phyloP scores from a whole-genome alignment of 331 rosid genomes.

The Quercus phellos region DNA sequence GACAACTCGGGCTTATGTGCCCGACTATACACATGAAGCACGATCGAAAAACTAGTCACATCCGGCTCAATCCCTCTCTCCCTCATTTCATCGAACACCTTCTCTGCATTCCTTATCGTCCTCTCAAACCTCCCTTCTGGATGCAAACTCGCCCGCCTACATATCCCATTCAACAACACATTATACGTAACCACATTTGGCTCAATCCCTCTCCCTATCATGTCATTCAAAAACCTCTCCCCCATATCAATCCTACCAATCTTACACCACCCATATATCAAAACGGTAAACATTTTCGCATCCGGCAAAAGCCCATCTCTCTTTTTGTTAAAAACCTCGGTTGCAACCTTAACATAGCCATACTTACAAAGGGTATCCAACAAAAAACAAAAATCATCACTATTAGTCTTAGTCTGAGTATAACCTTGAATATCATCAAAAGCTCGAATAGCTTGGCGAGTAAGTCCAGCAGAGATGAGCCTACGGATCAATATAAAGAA shows the following conservation, averaged over 20 bases:
- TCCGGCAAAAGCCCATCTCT: conserved; percentile 38
- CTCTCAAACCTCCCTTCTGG: conserved; percentile 71
- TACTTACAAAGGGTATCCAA: conserved; percentile 78
- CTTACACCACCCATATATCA: conserved; percentile 84
- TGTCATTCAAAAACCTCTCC: conserved; percentile 51
- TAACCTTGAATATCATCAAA: conserved; percentile 55
- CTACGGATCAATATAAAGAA: conserved; percentile 63
- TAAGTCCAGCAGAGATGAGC: conserved; percentile 58
- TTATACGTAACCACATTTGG: conserved; percentile 75
- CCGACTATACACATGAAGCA: conserved; percentile 82
- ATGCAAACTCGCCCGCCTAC: conserved; percentile 70
- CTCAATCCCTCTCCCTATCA: conserved; percentile 56
- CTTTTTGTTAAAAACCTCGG: conserved; percentile 52
- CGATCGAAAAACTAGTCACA: conserved; percentile 76
- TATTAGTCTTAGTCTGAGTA: conserved; percentile 7
- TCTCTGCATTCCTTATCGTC: conserved; percentile 58
- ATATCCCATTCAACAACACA: conserved; percentile 72
- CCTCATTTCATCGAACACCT: conserved; percentile 72
- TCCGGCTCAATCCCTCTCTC: conserved; percentile 75
- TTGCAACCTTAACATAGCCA: conserved; percentile 56
- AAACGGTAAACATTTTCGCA: conserved; percentile 55
- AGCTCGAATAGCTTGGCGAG: conserved; percentile 72
- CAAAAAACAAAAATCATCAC: conserved; percentile 45
- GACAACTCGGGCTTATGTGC: conserved; percentile 71
- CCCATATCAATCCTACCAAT: conserved; percentile 52